Base-by-base conservation (phyloP, 2,329 filamentous ascomycete species). In the Aureobasidium subglaciale region DNA sequence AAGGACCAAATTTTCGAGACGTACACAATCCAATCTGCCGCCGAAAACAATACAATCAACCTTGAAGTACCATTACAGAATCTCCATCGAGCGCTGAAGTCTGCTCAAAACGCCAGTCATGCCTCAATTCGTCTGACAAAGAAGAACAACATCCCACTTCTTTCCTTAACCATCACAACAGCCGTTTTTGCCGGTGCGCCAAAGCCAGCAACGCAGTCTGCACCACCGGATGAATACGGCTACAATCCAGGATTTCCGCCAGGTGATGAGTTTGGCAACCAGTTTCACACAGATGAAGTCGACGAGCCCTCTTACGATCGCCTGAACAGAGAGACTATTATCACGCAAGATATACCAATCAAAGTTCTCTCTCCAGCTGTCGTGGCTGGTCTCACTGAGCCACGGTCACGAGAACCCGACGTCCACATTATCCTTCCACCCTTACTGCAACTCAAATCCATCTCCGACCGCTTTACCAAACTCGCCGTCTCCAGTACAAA, bases 271-370 rank as follows among this genome's bases (percentile, higher is more conserved):
- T 30, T n/a, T 2, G 48, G 9, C 25, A 32, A 32, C 18, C 25
- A 20, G 4, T 48, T 32, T n/a, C 32, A 18, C 8, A 40, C 54
- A 16, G 54, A 60, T 9, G 57, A 59, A 8, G 41, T 55, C n/a
- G 55, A 59, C 32, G 56, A 58, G 9, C 46, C 59, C 49, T 56
- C 65, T 11, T 63, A 64, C 41, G 61, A 81, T 67, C 62, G 78
- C 40, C 78, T 86, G 56, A 88, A 92, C 65, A 85, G 90, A 63
- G 91, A 96, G 69, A 95, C 93, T 60, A 80, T 95, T 63, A 87
- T 99, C 65, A 96, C 90, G 0, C 93, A 99, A 67, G 90, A 97
- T 71, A 87, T 99, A 35, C 93, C 93, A n/a, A 87, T 97, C 40
- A 86, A 91, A 16, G 90, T 99, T 1, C 80, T 99, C 9, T 84